Evolutionary conservation across 495 filamentous ascomycete genomes (phyloP), one percentile per base, ranked within the genome.

Genomic region (Penicillium taxi): DNA sequence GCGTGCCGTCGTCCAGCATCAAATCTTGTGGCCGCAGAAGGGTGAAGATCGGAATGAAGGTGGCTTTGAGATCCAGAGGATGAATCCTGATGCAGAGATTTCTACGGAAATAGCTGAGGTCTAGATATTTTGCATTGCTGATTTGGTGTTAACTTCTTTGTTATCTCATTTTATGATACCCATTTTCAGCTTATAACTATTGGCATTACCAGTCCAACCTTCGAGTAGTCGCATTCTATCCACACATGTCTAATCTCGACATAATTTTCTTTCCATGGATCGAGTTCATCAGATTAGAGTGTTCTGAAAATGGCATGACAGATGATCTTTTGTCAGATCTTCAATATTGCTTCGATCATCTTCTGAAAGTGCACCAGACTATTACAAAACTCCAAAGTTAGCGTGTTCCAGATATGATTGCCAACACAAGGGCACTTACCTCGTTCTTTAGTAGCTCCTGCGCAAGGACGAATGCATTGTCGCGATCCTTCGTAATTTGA

Each of bases 21-120:
- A 86, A 44, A 69, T 86, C 13, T 54, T 87, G 3, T 86, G 81
- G 82, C 82, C 82, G 2, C 74, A 82, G 52, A 78, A 75, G 42
- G 77, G 79, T 15, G 80, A 82, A 40, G 73, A 80, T 53, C 61
- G 73, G 35, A 70, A 73, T 25, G 77, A 80, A 38, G 77, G 74
- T 39, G 76, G 76, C 0, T 81, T 76, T 52, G 59, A 63, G 20
- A 61, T 69, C 12, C 50, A 53, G 21, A 38, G 35, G 13, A 43
- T 66, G 14, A 58, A 58, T 9, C 52, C 62, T 21, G 53, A 40
- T 21, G 33, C 34, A 4, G 24, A 44, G 22, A 19, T 24, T 8
- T 33, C 31, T 1, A 40, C 41, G 15, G 40, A 44, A 35, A 39
- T 28, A 18, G 20, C 20, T 32, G 37, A n/a, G n/a, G n/a, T n/a